Evolutionary conservation across 192 early-diverging fungal genomes (phyloP).

Genomic region (Chytriomyces sp.): DNA sequence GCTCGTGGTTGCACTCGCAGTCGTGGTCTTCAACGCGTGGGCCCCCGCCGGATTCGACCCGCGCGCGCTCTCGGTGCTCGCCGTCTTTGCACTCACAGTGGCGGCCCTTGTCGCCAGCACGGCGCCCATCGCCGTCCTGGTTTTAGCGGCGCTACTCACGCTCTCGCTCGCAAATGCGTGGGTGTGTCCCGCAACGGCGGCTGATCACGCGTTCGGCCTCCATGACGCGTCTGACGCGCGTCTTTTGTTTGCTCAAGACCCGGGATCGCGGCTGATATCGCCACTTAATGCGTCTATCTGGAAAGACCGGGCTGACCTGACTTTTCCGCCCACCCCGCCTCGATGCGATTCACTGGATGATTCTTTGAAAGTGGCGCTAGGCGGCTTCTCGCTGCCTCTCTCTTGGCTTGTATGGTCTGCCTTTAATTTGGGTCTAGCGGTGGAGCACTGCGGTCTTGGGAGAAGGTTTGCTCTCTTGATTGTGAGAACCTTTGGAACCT

Average conservation of each 20-base stretch:
- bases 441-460: slow-evolving; percentile 64
- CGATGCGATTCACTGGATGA: slow-evolving; percentile 59
- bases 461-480: slow-evolving; percentile 62
- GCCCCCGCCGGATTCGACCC: background rate
- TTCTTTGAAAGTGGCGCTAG: slow-evolving; percentile 61
- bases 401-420: slow-evolving; percentile 74
- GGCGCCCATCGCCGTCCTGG: slow-evolving; percentile 40
- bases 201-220: background rate
- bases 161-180: slow-evolving; percentile 64
- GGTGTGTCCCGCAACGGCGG: slow-evolving; percentile 55
- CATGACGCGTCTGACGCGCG: background rate
- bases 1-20: no score
- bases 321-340: slow-evolving; percentile 41
- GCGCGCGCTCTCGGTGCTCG: background rate
- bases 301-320: no score
- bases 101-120: background rate
- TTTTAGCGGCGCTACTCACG: slow-evolving; percentile 54
- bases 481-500: slow-evolving; percentile 40
- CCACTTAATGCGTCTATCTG: slow-evolving; percentile 27
- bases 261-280: background rate
- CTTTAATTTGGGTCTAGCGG: slow-evolving; percentile 68
- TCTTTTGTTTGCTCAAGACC: background rate
- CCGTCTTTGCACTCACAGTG: background rate
- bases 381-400: slow-evolving; percentile 65
- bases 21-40: no score